Evolutionary conservation across 2,329 filamentous ascomycete species (phyloP), one percentile per base, ranked within the genome.

Genomic region (Thelonectria discophora): DNA sequence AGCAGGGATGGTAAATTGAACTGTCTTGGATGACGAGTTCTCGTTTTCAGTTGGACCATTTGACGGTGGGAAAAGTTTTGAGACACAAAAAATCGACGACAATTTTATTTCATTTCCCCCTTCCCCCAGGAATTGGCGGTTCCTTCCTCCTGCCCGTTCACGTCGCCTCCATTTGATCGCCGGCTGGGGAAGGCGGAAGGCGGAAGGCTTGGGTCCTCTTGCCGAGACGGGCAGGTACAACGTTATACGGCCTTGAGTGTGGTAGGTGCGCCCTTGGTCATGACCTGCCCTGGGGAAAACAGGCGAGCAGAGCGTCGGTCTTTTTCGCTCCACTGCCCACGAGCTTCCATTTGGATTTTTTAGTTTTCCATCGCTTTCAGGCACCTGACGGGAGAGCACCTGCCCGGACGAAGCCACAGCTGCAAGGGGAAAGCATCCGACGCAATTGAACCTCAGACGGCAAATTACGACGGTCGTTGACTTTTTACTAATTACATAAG

Each of bases 131-230:
- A 30, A 30, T 21, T 21, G 18, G 46, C 34, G 11, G 34, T 37
- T 13, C 34, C 34, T 37, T 37, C 34, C 43, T 30, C 15, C 24
- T 13, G 8, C 24, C 21, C 18, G 21, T 32, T 11, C 17, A 30
- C 12, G 34, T 21, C 20, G 20, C 18, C 18, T 34, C 51, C 15
- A 37, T 15, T 37, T 34, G 40, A 20, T 32, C 40, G 40, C 51
- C 40, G 34, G 40, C 46, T 49, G 42, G 54, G 54, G 54, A 24
- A 24, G 24, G 42, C 51, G 54, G 54, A 24, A 24, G 24, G 42
- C 51, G 57, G 51, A 55, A 55, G 37, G 57, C 45, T 60, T 55
- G 30, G 57, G 37, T 60, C 51, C 57, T 55, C 51, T 55, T 55
- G 45, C 57, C 57, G 49, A 43, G 45, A 60, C 39, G 45, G 46